These are phyloP conservation scores for Teratosphaeria viscida DNA, from an alignment of 2,329 filamentous ascomycete genomes.

Conservation along the genomic window DNA sequence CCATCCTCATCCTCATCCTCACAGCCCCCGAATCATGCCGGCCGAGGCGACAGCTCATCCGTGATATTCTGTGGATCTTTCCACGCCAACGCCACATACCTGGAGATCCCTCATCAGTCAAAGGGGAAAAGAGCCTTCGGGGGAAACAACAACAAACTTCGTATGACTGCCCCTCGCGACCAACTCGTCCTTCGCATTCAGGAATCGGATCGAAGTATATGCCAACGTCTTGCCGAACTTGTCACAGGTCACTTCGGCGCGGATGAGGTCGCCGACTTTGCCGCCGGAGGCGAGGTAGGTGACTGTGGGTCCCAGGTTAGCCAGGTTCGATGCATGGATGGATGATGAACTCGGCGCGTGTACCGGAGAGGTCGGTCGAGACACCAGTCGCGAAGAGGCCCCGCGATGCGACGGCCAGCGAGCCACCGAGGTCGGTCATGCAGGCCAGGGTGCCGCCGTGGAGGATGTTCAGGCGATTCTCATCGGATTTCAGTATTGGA, in stretches of 20 bases:
- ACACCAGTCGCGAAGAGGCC: slow-evolving; percentile 57
- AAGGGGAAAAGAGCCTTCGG: not conserved
- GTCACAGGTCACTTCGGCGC: slow-evolving; percentile 51
- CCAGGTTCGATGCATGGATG: not conserved
- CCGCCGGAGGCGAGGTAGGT: slow-evolving; percentile 56
- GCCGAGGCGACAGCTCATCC: slow-evolving; percentile 41
- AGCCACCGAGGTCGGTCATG: slow-evolving; percentile 59
- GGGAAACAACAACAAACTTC: slow-evolving; percentile 35
- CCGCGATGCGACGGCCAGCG: slow-evolving; percentile 53
- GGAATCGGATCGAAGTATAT: slow-evolving; percentile 53
- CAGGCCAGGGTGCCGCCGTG: slow-evolving; percentile 72
- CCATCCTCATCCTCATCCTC: no score
- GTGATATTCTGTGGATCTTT: slow-evolving; percentile 53
- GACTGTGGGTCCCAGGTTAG: slow-evolving; percentile 28
- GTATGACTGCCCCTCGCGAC: slow-evolving; percentile 58
- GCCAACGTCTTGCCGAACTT: slow-evolving; percentile 57
- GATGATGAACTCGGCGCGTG: not conserved
- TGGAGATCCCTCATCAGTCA: slow-evolving; percentile 12
- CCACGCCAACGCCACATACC: slow-evolving; percentile 50
- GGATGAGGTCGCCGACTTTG: slow-evolving; percentile 45
- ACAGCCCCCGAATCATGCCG: not conserved
- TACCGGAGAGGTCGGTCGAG: slow-evolving; percentile 54
- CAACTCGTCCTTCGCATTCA: slow-evolving; percentile 47
- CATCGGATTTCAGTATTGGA: not conserved
- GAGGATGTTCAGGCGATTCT: slow-evolving; percentile 68